phyloP scores from a whole-genome alignment of 2,329 filamentous ascomycete genomes.

The Blastomyces percursus region DNA sequence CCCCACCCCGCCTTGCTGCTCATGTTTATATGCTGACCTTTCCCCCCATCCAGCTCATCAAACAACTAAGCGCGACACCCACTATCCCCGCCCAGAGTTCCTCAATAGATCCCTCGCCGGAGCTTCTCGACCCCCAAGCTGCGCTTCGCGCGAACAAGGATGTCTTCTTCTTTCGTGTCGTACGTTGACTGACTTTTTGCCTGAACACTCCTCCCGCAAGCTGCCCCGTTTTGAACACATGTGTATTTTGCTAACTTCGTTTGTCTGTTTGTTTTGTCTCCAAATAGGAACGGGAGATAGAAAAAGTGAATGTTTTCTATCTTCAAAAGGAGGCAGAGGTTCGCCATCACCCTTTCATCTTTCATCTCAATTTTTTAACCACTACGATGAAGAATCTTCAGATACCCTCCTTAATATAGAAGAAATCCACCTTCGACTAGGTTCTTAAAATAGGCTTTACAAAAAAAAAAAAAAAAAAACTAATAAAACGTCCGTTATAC shows the following conservation, averaged over 20 bases:
- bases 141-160: slow-evolving; percentile 94
- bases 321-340: slow-evolving; percentile 97
- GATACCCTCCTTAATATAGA: neutral
- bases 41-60: slow-evolving; percentile 65
- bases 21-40: slow-evolving; percentile 7
- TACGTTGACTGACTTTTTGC: slow-evolving; percentile 36
- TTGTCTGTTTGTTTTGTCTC: neutral
- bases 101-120: slow-evolving; percentile 28
- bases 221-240: neutral
- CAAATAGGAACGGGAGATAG: slow-evolving; percentile 79
- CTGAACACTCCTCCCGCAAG: no score
- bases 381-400: neutral
- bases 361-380: slow-evolving; percentile 1
- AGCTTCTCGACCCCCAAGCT: slow-evolving; percentile 62
- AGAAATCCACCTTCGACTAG: neutral
- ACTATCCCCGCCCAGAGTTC: slow-evolving; percentile 66
- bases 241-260: neutral
- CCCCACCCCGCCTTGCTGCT: neutral
- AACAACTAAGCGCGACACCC: slow-evolving; percentile 88
- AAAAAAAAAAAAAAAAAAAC: neutral
- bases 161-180: slow-evolving; percentile 95
- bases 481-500: slow-evolving; percentile 1
- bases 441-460: neutral
- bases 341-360: slow-evolving; percentile 21
- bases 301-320: slow-evolving; percentile 98